Base-by-base conservation (phyloP, 2,329 filamentous ascomycete species). In the Bretziella fagacearum region DNA sequence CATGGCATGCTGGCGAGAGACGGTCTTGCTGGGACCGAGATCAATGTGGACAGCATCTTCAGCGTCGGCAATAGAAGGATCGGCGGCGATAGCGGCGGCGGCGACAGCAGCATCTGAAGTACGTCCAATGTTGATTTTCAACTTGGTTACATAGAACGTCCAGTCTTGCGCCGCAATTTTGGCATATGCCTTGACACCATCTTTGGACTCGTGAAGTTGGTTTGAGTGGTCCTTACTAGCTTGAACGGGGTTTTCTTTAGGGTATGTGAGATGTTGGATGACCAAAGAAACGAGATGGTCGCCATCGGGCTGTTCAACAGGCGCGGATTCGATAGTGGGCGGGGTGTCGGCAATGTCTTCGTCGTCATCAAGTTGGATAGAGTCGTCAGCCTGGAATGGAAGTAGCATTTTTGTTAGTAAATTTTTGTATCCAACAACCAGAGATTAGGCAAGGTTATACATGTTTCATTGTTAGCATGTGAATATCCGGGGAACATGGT, bases 131-230 rank as follows among this genome's bases (percentile, higher is more conserved):
- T 81, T 78, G 57, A 86, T 74, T 46, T 71, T 69, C n/a, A 84
- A 69, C 52, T 79, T 77, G 52, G 79, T 81, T 51, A 89, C 77
- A 58, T 85, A 89, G 61, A 81, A 91, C 7, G 83, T 86, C 84
- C 84, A 91, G 58, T 84, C 80, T 53, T 77, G 74, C 13, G 81
- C 84, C 17, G 82, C 77, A 51, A 91, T 79, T 64, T 89, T 89
- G 48, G 83, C 84, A 60, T 84, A 91, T 29, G 84, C 84, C 56
- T 77, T 70, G 52, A 81, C 76, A 17, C 74, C 74, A 33, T 77
- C 71, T 33, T 68, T 68, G 47, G 68, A 66, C 55, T 77, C 73
- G 58, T 81, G 76, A 47, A 77, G 73, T 37, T 69, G 63, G 58
- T 82, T 81, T 47, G 75, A 65, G 54, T 80, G 72, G 47, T 80